Percentiles rank a stretch among this genome's conserved stretches.
phyloP scores from a whole-genome alignment of 176 grass and related monocot species.

The Otatea glauca region DNA sequence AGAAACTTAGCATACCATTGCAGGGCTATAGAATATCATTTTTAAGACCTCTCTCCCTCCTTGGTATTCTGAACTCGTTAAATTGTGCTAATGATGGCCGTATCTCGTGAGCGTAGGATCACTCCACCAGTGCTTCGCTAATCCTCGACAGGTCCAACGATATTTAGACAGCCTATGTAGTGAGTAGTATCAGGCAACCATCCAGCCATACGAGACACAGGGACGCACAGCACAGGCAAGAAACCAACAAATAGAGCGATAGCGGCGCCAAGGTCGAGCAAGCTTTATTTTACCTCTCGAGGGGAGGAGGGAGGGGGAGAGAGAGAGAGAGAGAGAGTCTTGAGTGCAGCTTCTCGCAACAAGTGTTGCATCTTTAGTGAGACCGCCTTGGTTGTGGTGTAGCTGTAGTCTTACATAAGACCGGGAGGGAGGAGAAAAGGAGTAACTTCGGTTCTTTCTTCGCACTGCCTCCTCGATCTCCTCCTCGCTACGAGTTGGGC shows the following conservation, averaged over 20 bases:
- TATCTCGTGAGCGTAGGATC: slow-evolving; percentile 49
- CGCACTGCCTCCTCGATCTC: slow-evolving; percentile 8
- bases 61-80: slow-evolving; percentile 24
- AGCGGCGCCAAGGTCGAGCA: background rate
- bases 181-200: background rate
- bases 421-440: slow-evolving; percentile 27
- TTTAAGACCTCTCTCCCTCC: background rate
- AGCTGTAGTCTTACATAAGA: slow-evolving; percentile 8
- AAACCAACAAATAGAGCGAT: background rate
- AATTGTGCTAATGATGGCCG: slow-evolving; percentile 58
- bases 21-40: background rate
- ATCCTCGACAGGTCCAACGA: slow-evolving; percentile 50
- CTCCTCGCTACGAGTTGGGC: background rate
- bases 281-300: slow-evolving; percentile 12
- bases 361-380: slow-evolving; percentile 3
- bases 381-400: background rate
- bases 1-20: slow-evolving; percentile 19
- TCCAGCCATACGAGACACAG: slow-evolving; percentile 8
- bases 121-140: slow-evolving; percentile 44
- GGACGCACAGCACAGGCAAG: background rate
- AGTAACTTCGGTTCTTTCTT: slow-evolving; percentile 46
- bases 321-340: slow-evolving; percentile 33
- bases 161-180: background rate
- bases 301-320: background rate
- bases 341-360: slow-evolving; percentile 1